Evolutionary conservation across 306 rosid species (phyloP), one percentile per base, ranked within the genome.

Genomic region (Gillenia trifoliata): DNA sequence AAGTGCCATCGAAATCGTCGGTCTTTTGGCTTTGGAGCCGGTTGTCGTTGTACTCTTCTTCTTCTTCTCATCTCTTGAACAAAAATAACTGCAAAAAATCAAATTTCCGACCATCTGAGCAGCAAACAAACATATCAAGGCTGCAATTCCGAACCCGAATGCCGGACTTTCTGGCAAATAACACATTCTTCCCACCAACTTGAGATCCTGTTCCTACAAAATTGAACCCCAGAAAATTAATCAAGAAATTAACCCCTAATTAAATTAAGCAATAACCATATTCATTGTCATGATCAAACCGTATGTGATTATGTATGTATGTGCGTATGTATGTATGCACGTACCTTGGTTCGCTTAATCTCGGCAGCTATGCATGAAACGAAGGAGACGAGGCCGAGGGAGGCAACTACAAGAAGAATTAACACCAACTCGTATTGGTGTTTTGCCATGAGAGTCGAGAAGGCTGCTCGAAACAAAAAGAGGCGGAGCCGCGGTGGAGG

Each of bases 91-190:
- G 81, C 86, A 33, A 1, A 72, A 38, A 57, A 80, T 54, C 7
- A 77, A 82, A 82, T 85, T 91, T 10, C 89, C 96, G 43, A 87
- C 59, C 22, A 86, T 72, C 76, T 91, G 95, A 25, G 97, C 88
- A 54, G 83, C 56, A 80, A 61, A 43, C 45, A 92, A 75, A 76
- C 90, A 74, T 31, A 78, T 72, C 86, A 91, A 75, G 29, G 97
- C 91, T 73, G 86, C 86, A 79, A 91, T 65, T 6, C 98, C 97
- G 25, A 86, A 86, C 71, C 85, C 86, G 79, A 82, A 87, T 75
- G 98, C 90, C 6, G 31, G 79, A 81, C 90, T 94, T 81, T 76
- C 81, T 45, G 98, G 97, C 84, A 94, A 74, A 68, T 78, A 80
- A 59, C 98, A 94, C 10, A 76, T 72, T 26, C 73, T 79, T 43